Evolutionary conservation across 306 rosid species (phyloP).

Genomic region (Aeschynomene evenia): DNA sequence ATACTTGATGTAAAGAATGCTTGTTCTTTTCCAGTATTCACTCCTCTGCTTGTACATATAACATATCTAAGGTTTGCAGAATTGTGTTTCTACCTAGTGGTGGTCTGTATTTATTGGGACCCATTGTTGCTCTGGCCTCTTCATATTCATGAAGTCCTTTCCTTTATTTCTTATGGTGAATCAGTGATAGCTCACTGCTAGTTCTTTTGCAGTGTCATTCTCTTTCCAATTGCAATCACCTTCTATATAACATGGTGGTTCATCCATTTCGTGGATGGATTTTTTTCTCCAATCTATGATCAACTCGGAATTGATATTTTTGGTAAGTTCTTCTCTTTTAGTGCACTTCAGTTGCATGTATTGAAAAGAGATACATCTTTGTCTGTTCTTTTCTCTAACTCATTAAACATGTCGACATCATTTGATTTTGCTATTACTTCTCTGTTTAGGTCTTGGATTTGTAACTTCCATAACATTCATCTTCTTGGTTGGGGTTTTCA

Average conservation of each 20-base stretch:
- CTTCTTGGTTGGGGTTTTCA: slow-evolving; percentile 89
- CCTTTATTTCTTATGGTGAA: not conserved
- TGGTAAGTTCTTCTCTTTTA: slow-evolving; percentile 50
- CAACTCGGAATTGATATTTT: slow-evolving; percentile 84
- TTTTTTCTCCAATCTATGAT: slow-evolving; percentile 87
- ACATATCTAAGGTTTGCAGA: not conserved
- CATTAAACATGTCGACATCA: not conserved
- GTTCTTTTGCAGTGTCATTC: slow-evolving; percentile 77
- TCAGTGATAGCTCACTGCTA: slow-evolving; percentile 22
- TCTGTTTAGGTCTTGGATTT: slow-evolving; percentile 80
- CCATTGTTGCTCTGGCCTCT: not conserved
- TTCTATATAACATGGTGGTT: slow-evolving; percentile 96
- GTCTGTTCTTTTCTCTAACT: not conserved
- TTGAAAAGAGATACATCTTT: not conserved
- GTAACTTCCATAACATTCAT: slow-evolving; percentile 83
- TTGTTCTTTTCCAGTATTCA: not conserved
- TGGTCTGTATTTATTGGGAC: not conserved
- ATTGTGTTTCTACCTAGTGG: not conserved
- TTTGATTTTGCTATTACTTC: slow-evolving; percentile 17
- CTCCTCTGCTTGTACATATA: not conserved
- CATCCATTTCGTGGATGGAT: slow-evolving; percentile 90
- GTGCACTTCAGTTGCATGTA: slow-evolving; percentile 17
- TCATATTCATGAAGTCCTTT: not conserved
- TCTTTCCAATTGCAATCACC: slow-evolving; percentile 86
- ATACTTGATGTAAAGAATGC: not conserved